phyloP scores from a whole-genome alignment of 371 early-diverging fungal genomes.

The Nematocida sp. region DNA sequence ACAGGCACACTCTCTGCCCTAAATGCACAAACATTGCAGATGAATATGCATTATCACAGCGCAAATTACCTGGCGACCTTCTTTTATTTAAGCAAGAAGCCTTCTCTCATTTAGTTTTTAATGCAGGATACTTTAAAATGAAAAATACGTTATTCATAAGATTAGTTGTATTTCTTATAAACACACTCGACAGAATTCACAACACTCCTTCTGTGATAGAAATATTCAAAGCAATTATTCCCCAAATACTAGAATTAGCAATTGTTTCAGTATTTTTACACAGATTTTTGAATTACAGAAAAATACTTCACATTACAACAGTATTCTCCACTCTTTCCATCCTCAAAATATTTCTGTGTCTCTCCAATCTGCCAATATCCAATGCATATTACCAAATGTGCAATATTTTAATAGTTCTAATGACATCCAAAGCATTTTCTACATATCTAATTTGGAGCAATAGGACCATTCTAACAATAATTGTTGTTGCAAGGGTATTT shows the following conservation, averaged over 20 bases:
- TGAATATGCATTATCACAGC: neutral
- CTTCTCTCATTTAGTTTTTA: conserved; percentile 28
- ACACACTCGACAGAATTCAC: conserved; percentile 5
- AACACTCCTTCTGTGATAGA: neutral
- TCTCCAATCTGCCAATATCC: neutral
- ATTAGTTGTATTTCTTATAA: neutral
- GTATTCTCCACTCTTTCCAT: conserved; percentile 2
- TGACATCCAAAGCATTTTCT: conserved; percentile 13
- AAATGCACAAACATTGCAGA: conserved; percentile 45
- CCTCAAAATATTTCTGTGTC: neutral
- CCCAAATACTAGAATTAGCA: neutral
- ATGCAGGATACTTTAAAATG: neutral
- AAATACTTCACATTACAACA: conserved; percentile 7
- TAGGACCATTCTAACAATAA: neutral
- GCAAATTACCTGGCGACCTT: conserved; percentile 1
- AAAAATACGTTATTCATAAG: neutral
- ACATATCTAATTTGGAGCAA: neutral
- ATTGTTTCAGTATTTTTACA: neutral
- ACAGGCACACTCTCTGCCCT: conserved; percentile 31
- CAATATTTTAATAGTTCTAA: neutral
- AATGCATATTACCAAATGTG: conserved; percentile 28
- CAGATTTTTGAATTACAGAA: neutral
- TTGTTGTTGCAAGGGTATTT: neutral
- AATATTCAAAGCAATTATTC: neutral
- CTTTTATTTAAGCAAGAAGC: conserved; percentile 40